Evolutionary conservation across 139 green algal genomes (phyloP).

Genomic region (Volvox reticuliferus): DNA sequence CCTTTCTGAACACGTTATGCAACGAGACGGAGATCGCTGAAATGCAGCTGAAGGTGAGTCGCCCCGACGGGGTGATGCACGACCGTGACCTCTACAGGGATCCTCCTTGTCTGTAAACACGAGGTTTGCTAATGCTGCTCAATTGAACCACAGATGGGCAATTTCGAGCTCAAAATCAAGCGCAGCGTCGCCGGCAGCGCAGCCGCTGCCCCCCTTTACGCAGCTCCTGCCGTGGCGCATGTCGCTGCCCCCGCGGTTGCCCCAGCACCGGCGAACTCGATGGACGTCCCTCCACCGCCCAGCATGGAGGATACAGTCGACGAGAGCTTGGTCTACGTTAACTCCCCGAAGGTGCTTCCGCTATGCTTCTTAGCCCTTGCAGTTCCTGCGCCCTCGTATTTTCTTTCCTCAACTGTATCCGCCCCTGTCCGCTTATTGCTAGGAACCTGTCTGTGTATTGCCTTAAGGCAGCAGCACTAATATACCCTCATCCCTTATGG

Average conservation of each 20-base stretch:
- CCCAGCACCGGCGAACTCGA: background rate
- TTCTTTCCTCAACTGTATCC: too few relatives aligned
- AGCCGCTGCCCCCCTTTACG: background rate
- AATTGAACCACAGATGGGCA: conserved; percentile 69
- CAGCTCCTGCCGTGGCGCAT: conserved; percentile 21
- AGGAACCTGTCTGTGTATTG: too few relatives aligned
- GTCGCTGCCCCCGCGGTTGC: conserved; percentile 33
- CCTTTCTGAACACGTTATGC: conserved; percentile 80
- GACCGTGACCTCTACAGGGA: too few relatives aligned
- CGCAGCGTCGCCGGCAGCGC: conserved; percentile 61
- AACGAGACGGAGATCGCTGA: conserved; percentile 90
- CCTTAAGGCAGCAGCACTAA: too few relatives aligned
- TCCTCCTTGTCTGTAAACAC: too few relatives aligned
- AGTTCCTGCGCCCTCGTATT: too few relatives aligned
- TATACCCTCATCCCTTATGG: too few relatives aligned
- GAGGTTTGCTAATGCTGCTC: too few relatives aligned
- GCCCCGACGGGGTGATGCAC: background rate
- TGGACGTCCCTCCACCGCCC: background rate
- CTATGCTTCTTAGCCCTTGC: too few relatives aligned
- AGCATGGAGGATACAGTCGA: conserved; percentile 73
- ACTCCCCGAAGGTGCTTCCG: conserved; percentile 75
- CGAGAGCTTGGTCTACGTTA: conserved; percentile 81
- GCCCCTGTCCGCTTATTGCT: too few relatives aligned
- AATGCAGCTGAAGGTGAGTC: conserved; percentile 82
- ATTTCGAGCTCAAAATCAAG: conserved; percentile 81